Conservation (phyloP, 495 filamentous ascomycete genomes). For the Xylaria palmicola region DNA sequence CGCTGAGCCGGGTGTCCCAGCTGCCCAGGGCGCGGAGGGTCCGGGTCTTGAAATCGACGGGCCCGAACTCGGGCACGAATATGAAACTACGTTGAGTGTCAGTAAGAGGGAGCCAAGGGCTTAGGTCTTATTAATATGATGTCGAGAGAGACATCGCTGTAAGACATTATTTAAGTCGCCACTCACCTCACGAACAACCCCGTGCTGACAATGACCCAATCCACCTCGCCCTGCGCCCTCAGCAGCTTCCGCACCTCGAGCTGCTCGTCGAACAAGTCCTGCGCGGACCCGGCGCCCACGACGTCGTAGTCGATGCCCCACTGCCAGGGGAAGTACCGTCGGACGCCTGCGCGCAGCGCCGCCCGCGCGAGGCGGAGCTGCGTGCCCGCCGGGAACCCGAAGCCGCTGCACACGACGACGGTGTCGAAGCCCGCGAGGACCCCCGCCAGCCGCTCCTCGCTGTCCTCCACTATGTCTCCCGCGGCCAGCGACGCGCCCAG, state of each 20-base stretch:
- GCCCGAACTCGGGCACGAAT: constrained; percentile 56
- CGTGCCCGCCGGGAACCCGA: constrained; percentile 48
- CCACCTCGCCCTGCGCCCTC: constrained; percentile 42
- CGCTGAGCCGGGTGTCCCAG: constrained; percentile 56
- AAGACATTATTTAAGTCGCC: no score
- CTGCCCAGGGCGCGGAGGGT: constrained; percentile 53
- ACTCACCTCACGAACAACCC: constrained; percentile 55
- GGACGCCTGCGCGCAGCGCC: constrained; percentile 44
- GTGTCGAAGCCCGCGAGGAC: constrained; percentile 50
- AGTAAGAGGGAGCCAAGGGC: no score
- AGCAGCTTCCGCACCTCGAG: constrained; percentile 54
- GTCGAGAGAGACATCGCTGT: no score
- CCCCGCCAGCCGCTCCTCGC: constrained; percentile 37
- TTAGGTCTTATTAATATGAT: no score
- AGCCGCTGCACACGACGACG: constrained; percentile 57
- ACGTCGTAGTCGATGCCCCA: constrained; percentile 65
- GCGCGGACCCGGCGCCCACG: constrained; percentile 53
- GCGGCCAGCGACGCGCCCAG: constrained; percentile 42
- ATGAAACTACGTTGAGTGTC: constrained; percentile 45
- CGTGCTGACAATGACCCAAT: constrained; percentile 59
- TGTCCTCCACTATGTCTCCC: constrained; percentile 47
- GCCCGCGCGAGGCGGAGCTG: constrained; percentile 52
- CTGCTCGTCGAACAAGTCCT: constrained; percentile 64
- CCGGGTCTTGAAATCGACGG: constrained; percentile 42
- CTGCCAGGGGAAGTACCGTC: constrained; percentile 62